These are phyloP conservation scores for Plasmodium sp. DNA, from an alignment of 169 alveolate species.

Conservation along the genomic window DNA sequence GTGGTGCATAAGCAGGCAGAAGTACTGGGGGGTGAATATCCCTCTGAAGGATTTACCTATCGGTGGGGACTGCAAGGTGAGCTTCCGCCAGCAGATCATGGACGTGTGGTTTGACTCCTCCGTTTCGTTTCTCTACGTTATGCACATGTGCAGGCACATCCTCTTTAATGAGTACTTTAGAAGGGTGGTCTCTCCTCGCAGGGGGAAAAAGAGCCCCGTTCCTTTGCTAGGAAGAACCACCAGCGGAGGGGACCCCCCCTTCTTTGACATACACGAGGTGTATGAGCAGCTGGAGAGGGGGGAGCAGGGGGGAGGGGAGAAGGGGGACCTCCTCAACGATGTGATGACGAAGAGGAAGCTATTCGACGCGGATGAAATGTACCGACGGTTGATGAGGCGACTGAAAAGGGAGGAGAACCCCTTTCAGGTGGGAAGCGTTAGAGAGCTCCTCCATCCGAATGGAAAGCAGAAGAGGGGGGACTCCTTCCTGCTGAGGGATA, in stretches of 20 bases:
- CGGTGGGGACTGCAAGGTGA: neutral
- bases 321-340: conserved; percentile 3
- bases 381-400: conserved; percentile 15
- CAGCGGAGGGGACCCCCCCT: neutral
- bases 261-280: conserved; percentile 27
- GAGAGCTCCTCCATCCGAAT: neutral
- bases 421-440: neutral
- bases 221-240: neutral
- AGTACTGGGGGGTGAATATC: conserved; percentile 88
- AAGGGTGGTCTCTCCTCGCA: neutral
- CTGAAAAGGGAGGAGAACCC: neutral
- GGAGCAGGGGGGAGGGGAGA: neutral
- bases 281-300: conserved; percentile 1
- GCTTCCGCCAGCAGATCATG: conserved; percentile 77
- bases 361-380: conserved; percentile 42
- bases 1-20: conserved; percentile 90
- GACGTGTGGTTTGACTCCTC: conserved; percentile 93
- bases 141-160: conserved; percentile 46
- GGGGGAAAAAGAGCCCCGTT: neutral
- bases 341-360: conserved; percentile 36
- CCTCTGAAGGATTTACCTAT: conserved; percentile 42
- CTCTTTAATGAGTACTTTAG: conserved; percentile 23
- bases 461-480: neutral
- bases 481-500: neutral
- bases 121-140: conserved; percentile 76